phyloP scores from a whole-genome alignment of 345 rosid genomes.

The Diplotaxis tenuifolia region DNA sequence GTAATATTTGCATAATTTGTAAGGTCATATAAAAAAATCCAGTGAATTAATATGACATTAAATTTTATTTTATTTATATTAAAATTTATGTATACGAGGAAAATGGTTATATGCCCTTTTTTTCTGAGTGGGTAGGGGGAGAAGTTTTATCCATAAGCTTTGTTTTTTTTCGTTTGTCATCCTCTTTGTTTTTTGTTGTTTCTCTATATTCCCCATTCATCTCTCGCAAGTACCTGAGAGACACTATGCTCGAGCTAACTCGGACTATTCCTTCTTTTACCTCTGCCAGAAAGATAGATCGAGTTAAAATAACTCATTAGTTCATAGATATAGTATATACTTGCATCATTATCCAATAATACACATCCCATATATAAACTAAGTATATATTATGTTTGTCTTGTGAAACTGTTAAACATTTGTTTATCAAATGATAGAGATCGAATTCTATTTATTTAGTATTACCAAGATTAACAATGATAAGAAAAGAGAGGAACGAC shows the following conservation, averaged over 20 bases:
- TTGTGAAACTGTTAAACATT: background rate
- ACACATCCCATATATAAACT: background rate
- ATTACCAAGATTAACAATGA: background rate
- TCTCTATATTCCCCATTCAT: background rate
- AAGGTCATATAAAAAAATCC: too few relatives aligned
- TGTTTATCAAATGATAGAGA: conserved; percentile 3
- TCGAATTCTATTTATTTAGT: background rate
- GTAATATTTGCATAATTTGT: too few relatives aligned
- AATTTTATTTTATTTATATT: background rate
- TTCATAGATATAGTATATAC: background rate
- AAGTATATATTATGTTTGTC: conserved; percentile 11
- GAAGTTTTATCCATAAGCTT: conserved; percentile 21
- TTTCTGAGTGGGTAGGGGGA: conserved; percentile 19
- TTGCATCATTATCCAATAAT: background rate
- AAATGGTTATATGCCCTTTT: background rate
- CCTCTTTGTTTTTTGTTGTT: background rate
- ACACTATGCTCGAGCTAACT: background rate
- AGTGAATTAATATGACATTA: background rate
- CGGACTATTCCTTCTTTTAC: background rate
- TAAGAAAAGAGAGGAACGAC: conserved; percentile 15
- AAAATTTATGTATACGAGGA: background rate
- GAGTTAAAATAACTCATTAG: background rate
- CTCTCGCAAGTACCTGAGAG: background rate
- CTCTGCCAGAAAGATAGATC: background rate
- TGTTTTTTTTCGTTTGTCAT: background rate